Conservation (phyloP, 2,329 filamentous ascomycete species). For the Talaromyces sp. region DNA sequence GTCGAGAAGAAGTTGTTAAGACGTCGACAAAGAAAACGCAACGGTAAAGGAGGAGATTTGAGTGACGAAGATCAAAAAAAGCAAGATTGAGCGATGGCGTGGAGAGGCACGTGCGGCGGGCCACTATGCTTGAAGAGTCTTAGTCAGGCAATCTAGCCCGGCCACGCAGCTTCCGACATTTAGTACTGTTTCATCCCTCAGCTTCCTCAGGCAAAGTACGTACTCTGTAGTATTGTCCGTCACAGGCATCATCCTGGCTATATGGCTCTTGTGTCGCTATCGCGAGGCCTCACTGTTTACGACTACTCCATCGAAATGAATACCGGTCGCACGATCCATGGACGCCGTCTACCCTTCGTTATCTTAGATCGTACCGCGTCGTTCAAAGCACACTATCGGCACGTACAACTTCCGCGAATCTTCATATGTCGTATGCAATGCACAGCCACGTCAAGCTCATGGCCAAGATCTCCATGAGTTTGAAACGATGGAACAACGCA, state of each 20-base stretch:
- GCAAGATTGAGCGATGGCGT: neutral
- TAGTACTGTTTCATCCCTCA: neutral
- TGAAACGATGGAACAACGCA: neutral
- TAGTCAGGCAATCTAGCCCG: neutral
- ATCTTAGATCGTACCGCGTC: neutral
- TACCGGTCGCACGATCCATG: too few relatives aligned
- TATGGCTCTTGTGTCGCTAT: neutral
- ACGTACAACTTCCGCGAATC: neutral
- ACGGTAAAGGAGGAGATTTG: neutral
- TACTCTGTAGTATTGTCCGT: too few relatives aligned
- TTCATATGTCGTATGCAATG: neutral
- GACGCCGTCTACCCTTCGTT: neutral
- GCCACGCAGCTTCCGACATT: conserved; percentile 1
- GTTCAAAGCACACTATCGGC: neutral
- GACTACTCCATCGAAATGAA: neutral
- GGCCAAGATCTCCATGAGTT: neutral
- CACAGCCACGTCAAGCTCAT: neutral
- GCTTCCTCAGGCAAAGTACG: neutral
- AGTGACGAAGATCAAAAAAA: conserved; percentile 1
- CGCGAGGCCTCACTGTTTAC: neutral
- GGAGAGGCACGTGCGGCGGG: conserved; percentile 9
- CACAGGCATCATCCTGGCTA: neutral
- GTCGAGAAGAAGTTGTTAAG: neutral
- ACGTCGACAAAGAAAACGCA: neutral
- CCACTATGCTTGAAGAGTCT: neutral